Base-by-base conservation (phyloP, 1,284 basidiomycete species). In the Papiliotrema terrestris region DNA sequence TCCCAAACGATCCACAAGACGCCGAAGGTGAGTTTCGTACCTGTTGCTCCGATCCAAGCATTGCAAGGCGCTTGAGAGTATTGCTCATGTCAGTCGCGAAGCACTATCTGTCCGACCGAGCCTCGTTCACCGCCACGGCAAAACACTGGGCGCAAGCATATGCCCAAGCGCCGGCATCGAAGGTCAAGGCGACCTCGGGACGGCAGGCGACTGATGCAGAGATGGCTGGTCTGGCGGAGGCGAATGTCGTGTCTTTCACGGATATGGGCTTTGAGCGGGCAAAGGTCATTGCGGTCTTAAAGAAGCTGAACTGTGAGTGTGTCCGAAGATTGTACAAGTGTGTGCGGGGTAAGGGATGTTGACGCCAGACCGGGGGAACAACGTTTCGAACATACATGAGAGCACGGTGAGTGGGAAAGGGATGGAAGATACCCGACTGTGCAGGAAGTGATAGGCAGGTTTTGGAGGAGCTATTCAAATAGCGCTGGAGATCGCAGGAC, bases 1-100 rank as follows among this genome's bases (percentile, higher is more conserved):
- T 97, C 73, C 96, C 95, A 14, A 89, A 88, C 64, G 96, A 98
- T 72, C 96, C 95, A 0, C 95, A 98, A 78, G 96, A 98, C 71
- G 95, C 96, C 0, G 93, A 98, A 78, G 80, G 78, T 78, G 51
- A 22, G 67, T 54, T 25, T 36, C 17, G 46, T 32, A 32, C 29
- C 29, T 6, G 29, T 11, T 11, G 29, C 29, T 32, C 29, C 6
- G 29, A 6, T 32, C 29, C 5, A 32, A 32, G 29, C 29, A 11
- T 5, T 11, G 29, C 6, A 32, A 32, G 5, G 29, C 29, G 6
- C 6, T 32, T 11, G 29, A 11, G 11, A 5, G 29, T n/a, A n/a
- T 13, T 4, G 3, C 13, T 48, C 23, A 32, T 45, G 9, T 53
- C 50, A 79, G 91, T 97, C 8, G 96, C 95, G 15, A 97, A 96